Evolutionary conservation across 176 grass and related monocot species (phyloP), one percentile per base, ranked within the genome.

Genomic region (Cocos nucifera): DNA sequence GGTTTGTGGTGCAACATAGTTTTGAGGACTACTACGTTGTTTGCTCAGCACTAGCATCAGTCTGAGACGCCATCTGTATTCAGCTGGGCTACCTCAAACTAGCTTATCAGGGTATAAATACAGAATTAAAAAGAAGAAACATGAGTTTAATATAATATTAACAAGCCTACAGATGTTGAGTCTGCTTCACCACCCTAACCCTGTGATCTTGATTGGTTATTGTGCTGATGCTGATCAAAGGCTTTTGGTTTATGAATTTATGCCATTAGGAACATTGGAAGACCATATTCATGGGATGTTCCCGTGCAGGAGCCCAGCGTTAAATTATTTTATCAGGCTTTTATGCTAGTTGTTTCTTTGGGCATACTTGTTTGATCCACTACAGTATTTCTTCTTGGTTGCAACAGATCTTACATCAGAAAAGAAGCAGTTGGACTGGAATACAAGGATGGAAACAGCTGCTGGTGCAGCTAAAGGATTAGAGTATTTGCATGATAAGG

Each of bases 191-290:
- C 74, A 86, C 65, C 77, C 83, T 19, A 81, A 86, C 56, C 83
- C 81, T 58, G 83, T 81, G 22, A 86, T 30, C 51, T 69, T 86
- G 39, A 77, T 81, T 27, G 78, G 83, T 28, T 81, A 81, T 65
- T 86, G 83, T 20, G 83, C 83, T 15, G 83, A 81, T 78, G 82
- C 74, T 19, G 74, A 78, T 70, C 83, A 81, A 58, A 78, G 83
- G 60, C 78, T 81, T 52, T 54, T 86, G 70, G 78, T 81, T 64
- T 86, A 86, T 22, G 83, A 86, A 49, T 86, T 74, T 6, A 86
- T 86, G 83, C 65, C 73, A 5, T 28, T 86, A 22, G 78, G 83
- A 70, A 81, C 83, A 35, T 65, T 86, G 66, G 83, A 81, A 35
- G 83, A 77, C 14, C 83, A 86, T 70, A 73, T 86, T 52, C 83